Evolutionary conservation across 164 flowering plant species (phyloP).

Genomic region (Liquidambar formosana): DNA sequence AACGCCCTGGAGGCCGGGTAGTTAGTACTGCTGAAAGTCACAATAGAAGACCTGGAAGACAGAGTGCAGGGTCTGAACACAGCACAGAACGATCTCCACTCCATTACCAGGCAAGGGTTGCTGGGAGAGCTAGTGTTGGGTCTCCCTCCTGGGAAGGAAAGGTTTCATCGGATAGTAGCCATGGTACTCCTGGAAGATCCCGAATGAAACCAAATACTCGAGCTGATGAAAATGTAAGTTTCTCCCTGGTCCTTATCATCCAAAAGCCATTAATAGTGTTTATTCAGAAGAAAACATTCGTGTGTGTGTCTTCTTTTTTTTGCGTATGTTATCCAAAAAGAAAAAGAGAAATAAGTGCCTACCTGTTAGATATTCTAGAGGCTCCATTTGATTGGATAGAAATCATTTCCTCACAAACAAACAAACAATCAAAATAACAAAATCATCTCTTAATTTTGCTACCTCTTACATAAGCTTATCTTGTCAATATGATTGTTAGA

Average conservation of each 20-base stretch:
- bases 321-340: too few relatives aligned
- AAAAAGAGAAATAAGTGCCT: too few relatives aligned
- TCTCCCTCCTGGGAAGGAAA: constrained; percentile 52
- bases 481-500: too few relatives aligned
- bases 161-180: constrained; percentile 36
- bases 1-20: constrained; percentile 33
- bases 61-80: constrained; percentile 41
- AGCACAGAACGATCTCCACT: constrained; percentile 55
- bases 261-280: not conserved
- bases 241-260: not conserved
- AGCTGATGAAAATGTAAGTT: constrained; percentile 42
- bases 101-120: constrained; percentile 37
- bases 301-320: too few relatives aligned
- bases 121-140: constrained; percentile 22
- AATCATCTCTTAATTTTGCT: too few relatives aligned
- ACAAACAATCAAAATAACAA: too few relatives aligned
- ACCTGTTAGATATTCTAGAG: too few relatives aligned
- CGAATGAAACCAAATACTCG: constrained; percentile 26
- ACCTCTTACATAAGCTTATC: too few relatives aligned
- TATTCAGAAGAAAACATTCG: too few relatives aligned
- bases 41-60: constrained; percentile 25
- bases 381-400: too few relatives aligned
- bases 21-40: constrained; percentile 26
- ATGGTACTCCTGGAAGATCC: constrained; percentile 57
- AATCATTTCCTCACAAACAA: too few relatives aligned